phyloP scores from a whole-genome alignment of 2,329 filamentous ascomycete species.

The Ophiocordyceps robertsii region DNA sequence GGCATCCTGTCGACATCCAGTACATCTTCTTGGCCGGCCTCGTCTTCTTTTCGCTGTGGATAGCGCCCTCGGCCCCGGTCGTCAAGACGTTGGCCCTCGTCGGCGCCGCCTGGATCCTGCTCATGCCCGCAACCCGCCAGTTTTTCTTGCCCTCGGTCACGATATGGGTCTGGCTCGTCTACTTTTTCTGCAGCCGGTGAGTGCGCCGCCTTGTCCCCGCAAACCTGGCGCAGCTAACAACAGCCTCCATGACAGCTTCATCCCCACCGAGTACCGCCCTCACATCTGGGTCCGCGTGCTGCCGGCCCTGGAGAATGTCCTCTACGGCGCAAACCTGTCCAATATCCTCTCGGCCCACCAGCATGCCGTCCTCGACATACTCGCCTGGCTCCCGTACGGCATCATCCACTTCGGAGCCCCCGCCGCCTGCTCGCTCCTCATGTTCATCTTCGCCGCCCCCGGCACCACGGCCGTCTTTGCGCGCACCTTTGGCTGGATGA shows the following conservation, averaged over 20 bases:
- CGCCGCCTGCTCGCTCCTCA: conserved; percentile 59
- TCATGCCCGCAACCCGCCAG: conserved; percentile 76
- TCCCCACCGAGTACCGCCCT: conserved; percentile 75
- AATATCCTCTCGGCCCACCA: conserved; percentile 91
- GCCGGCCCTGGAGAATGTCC: conserved; percentile 86
- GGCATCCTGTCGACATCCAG: conserved; percentile 74
- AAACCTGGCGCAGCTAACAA: neutral
- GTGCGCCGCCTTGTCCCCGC: conserved; percentile 21
- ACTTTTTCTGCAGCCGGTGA: conserved; percentile 89
- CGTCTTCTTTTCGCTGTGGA: conserved; percentile 68
- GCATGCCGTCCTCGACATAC: conserved; percentile 66
- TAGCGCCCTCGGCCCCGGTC: conserved; percentile 70
- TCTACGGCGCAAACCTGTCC: conserved; percentile 90
- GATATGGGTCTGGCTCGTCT: conserved; percentile 74
- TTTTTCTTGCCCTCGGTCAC: conserved; percentile 82
- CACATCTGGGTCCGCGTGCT: conserved; percentile 93
- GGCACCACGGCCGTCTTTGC: conserved; percentile 76
- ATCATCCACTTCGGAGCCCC: conserved; percentile 82
- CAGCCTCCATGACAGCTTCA: conserved; percentile 48
- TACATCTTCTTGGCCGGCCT: conserved; percentile 64
- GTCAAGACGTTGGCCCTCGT: conserved; percentile 62
- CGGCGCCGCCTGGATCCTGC: conserved; percentile 52
- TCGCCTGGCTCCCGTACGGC: conserved; percentile 91
- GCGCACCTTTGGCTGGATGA: conserved; percentile 84
- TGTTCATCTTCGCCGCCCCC: conserved; percentile 83